These are phyloP conservation scores for Aspergillaceae sp. DNA, from an alignment of 2,329 filamentous ascomycete species.

Conservation along the genomic window DNA sequence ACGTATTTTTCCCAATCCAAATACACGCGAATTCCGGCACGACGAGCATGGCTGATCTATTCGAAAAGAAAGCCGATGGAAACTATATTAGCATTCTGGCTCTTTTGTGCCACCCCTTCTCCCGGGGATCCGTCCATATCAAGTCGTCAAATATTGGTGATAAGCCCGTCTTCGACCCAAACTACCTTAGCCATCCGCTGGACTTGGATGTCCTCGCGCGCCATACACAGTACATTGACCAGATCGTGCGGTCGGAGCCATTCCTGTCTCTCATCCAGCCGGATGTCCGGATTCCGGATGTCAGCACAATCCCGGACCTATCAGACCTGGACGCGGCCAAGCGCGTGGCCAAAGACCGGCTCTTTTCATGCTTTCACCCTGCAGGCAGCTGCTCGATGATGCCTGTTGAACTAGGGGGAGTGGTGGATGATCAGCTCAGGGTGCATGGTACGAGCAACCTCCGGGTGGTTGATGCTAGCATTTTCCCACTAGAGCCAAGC, in stretches of 20 bases:
- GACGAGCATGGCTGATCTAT: conserved; percentile 5
- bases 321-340: background rate
- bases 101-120: conserved; percentile 22
- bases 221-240: conserved; percentile 11
- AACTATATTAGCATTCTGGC: conserved; percentile 14
- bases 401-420: background rate
- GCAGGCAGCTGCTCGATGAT: background rate
- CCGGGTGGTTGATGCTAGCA: background rate
- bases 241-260: conserved; percentile 7
- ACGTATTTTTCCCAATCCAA: conserved; percentile 14
- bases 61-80: conserved; percentile 8
- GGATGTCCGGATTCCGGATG: background rate
- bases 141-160: conserved; percentile 19
- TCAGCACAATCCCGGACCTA: background rate
- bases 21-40: conserved; percentile 4
- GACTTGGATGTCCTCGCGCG: conserved; percentile 31
- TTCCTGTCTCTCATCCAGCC: conserved; percentile 2
- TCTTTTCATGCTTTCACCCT: background rate
- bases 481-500: background rate
- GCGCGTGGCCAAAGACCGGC: background rate
- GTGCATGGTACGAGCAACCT: background rate
- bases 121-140: conserved; percentile 28
- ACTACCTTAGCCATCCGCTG: conserved; percentile 32
- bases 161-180: conserved; percentile 35
- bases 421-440: background rate